These are phyloP conservation scores for Catenaria anguillulae DNA, from an alignment of 371 early-diverging fungal genomes.

Conservation along the genomic window DNA sequence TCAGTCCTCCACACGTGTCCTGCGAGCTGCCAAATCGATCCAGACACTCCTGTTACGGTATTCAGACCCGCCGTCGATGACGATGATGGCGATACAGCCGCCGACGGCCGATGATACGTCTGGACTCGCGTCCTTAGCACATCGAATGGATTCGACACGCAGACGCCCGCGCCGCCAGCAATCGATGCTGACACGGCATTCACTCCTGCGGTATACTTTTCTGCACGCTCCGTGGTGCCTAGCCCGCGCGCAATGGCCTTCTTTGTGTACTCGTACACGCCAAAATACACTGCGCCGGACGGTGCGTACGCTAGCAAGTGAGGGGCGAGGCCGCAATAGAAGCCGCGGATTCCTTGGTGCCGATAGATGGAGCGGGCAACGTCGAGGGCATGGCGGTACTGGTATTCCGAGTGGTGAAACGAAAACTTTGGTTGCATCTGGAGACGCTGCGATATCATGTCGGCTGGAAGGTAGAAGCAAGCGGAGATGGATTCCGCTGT, in stretches of 20 bases:
- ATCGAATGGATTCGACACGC: conserved; percentile 4
- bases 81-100: no score
- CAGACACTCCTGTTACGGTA: neutral
- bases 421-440: conserved; percentile 3
- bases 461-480: neutral
- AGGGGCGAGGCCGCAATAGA: neutral
- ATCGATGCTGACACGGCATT: neutral
- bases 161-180: neutral
- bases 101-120: no score
- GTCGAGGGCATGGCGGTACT: neutral
- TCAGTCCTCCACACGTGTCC: neutral
- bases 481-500: neutral
- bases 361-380: neutral
- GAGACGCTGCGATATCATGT: conserved; percentile 1
- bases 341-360: neutral
- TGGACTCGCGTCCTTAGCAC: conserved; percentile 5
- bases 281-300: neutral
- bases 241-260: no score
- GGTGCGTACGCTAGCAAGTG: conserved; percentile 6
- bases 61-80: neutral
- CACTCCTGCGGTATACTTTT: no score
- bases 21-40: neutral
- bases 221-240: no score
- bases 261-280: neutral
- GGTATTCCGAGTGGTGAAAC: neutral